phyloP scores from a whole-genome alignment of 2,329 filamentous ascomycete genomes.

The Stenocarpella maydis region DNA sequence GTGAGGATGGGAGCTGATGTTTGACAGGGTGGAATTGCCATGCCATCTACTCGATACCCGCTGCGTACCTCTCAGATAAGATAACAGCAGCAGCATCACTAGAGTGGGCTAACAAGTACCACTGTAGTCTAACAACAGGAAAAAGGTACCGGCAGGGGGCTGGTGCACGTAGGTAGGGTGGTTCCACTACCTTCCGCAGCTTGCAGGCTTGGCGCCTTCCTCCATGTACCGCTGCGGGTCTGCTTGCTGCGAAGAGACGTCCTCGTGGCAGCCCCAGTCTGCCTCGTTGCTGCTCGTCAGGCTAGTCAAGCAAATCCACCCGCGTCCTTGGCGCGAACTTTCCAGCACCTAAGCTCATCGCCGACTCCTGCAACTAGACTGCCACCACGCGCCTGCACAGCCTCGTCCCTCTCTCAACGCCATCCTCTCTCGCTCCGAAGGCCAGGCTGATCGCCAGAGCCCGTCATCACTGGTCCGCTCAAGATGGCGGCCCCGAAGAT shows the following conservation, averaged over 20 bases:
- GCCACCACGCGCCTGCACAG: background rate
- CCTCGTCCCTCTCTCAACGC: background rate
- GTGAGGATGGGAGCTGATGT: background rate
- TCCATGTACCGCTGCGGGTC: background rate
- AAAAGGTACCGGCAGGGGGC: conserved; percentile 16
- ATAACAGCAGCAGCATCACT: conserved; percentile 3
- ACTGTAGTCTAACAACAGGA: background rate
- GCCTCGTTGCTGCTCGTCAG: conserved; percentile 10
- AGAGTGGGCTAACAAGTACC: background rate
- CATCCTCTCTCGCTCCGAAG: background rate
- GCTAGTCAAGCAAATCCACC: conserved; percentile 6
- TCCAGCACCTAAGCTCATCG: conserved; percentile 21
- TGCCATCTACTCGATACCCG: conserved; percentile 9
- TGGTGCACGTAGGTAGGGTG: conserved; percentile 9
- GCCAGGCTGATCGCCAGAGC: conserved; percentile 13
- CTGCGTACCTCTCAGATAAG: background rate
- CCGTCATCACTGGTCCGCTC: conserved; percentile 31
- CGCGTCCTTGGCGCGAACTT: conserved; percentile 24
- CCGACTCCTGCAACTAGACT: background rate
- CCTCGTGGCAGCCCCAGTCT: background rate
- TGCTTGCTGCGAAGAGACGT: conserved; percentile 3
- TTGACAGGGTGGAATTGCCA: conserved; percentile 18
- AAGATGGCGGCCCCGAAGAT: conserved; percentile 74
- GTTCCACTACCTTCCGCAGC: conserved; percentile 19
- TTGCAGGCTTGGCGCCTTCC: conserved; percentile 8